These are phyloP conservation scores for Solanum verrucosum DNA, from an alignment of 257 asterid species.

Conservation along the genomic window DNA sequence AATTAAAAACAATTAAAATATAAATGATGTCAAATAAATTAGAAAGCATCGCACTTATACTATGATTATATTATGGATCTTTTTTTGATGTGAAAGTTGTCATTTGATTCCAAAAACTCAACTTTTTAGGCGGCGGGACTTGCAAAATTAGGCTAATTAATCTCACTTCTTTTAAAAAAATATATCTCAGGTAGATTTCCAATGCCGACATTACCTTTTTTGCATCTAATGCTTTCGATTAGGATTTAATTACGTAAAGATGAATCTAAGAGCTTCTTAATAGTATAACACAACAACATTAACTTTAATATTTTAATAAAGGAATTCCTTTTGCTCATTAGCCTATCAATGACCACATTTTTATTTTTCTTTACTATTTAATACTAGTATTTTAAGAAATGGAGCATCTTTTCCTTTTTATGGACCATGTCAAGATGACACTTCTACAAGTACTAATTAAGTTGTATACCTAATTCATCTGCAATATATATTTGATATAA, in stretches of 20 bases:
- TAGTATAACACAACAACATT: not conserved
- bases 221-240: not conserved
- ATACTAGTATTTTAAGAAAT: not conserved
- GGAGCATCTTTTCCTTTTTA: not conserved
- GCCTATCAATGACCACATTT: not conserved
- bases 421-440: not conserved
- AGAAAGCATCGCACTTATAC: not conserved
- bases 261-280: not conserved
- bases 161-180: not conserved
- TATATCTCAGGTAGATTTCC: not conserved
- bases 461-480: not conserved
- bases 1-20: not conserved
- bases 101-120: not conserved
- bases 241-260: not conserved
- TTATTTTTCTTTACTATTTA: not conserved
- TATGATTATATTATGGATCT: not conserved
- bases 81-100: not conserved
- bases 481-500: too few relatives aligned
- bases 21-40: not conserved
- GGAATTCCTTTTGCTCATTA: not conserved
- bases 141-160: not conserved
- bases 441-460: not conserved
- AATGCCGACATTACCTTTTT: slow-evolving; percentile 3
- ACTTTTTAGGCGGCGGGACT: not conserved
- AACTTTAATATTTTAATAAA: not conserved